These are phyloP conservation scores for Pseudocercospora pini-densiflorae DNA, from an alignment of 2,329 filamentous ascomycete genomes.

Conservation along the genomic window DNA sequence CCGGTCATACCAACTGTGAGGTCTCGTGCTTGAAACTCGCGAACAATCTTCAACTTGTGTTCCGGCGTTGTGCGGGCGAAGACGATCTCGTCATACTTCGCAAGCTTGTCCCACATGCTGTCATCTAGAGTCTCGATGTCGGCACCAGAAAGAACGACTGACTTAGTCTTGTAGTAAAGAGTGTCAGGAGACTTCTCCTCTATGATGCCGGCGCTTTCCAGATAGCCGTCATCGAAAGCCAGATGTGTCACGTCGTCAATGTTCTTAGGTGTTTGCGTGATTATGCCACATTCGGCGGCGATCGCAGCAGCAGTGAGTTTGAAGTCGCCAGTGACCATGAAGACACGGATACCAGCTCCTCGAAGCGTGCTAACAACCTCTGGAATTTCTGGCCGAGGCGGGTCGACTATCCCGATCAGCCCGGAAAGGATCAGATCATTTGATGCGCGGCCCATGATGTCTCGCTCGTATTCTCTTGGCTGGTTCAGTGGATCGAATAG, in stretches of 20 bases:
- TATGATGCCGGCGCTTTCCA: conserved; percentile 36
- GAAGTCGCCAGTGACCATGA: conserved; percentile 84
- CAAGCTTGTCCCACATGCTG: conserved; percentile 70
- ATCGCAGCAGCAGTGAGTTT: conserved; percentile 75
- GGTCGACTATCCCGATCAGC: conserved; percentile 64
- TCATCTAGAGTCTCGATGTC: conserved; percentile 70
- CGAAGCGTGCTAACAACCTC: conserved; percentile 66
- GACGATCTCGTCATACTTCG: conserved; percentile 71
- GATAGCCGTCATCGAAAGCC: conserved; percentile 36
- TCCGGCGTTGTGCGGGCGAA: conserved; percentile 78
- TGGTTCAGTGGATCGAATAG: conserved; percentile 59
- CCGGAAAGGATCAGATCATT: conserved; percentile 59
- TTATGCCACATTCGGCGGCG: conserved; percentile 72
- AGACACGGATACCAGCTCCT: conserved; percentile 72
- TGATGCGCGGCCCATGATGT: conserved; percentile 60
- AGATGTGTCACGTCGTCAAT: conserved; percentile 63
- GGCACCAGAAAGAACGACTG: conserved; percentile 66
- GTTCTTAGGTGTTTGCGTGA: conserved; percentile 56
- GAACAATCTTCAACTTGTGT: conserved; percentile 80
- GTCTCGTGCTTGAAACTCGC: conserved; percentile 67
- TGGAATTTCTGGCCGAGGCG: conserved; percentile 64
- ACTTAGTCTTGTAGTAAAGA: conserved; percentile 14
- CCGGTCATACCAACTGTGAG: conserved; percentile 61
- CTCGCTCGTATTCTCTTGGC: conserved; percentile 57
- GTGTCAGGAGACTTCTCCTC: conserved; percentile 21